Conservation (phyloP, 768 basidiomycete genomes). For the Suillus alpinus region DNA sequence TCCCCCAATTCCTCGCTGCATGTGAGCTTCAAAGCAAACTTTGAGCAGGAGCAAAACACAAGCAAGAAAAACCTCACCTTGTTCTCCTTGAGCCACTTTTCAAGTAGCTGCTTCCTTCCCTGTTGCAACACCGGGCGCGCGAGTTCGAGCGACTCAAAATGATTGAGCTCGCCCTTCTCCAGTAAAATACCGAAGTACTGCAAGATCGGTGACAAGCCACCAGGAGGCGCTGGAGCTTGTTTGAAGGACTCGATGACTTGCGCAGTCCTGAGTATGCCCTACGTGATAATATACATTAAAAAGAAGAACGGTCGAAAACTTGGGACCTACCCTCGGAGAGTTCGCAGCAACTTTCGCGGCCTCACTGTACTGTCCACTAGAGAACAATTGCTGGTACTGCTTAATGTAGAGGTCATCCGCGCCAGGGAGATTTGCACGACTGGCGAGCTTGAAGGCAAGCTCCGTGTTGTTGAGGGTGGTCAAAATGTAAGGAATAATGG, state of each 20-base stretch:
- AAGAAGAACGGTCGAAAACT: neutral
- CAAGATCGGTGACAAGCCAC: conserved; percentile 90
- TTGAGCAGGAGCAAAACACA: conserved; percentile 1
- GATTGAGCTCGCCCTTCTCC: conserved; percentile 97
- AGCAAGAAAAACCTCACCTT: conserved; percentile 54
- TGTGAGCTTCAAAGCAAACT: conserved; percentile 62
- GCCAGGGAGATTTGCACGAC: conserved; percentile 93
- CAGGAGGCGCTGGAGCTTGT: conserved; percentile 84
- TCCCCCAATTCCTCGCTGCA: conserved; percentile 99
- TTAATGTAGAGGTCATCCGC: conserved; percentile 95
- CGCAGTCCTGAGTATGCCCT: conserved; percentile 93
- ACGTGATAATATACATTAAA: conserved; percentile 10
- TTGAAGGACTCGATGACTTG: conserved; percentile 99
- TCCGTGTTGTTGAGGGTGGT: conserved; percentile 94
- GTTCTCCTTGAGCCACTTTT: conserved; percentile 99
- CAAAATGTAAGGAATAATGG: conserved; percentile 93
- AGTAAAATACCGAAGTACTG: conserved; percentile 99
- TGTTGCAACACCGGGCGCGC: conserved; percentile 95
- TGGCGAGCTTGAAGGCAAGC: conserved; percentile 96
- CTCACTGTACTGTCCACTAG: conserved; percentile 83
- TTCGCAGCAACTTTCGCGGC: conserved; percentile 98
- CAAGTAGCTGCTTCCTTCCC: conserved; percentile 92
- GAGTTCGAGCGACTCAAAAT: conserved; percentile 91
- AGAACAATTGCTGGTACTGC: conserved; percentile 91
- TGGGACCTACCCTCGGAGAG: conserved; percentile 72